These are phyloP conservation scores for Casuarina glauca DNA, from an alignment of 306 rosid genomes.

Conservation along the genomic window DNA sequence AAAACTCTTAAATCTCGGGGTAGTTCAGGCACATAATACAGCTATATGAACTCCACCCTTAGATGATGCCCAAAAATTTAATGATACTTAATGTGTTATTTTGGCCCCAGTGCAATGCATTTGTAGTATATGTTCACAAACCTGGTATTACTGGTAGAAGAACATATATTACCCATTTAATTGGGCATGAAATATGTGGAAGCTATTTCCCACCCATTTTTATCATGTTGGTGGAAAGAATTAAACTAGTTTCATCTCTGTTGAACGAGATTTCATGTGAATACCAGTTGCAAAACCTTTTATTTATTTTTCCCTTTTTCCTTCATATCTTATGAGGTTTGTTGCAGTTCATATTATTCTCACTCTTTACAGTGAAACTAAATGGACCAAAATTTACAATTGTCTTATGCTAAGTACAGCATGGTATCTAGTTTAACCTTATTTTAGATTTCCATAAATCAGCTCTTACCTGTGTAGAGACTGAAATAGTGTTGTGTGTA, in stretches of 20 bases:
- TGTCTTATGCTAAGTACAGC: not conserved
- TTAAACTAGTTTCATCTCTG: not conserved
- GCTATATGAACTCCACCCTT: not conserved
- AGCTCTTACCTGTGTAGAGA: not conserved
- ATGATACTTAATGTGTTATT: not conserved
- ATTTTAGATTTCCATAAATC: not conserved
- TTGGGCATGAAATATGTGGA: not conserved
- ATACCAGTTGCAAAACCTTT: not conserved
- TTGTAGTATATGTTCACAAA: not conserved
- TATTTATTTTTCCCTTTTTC: not conserved
- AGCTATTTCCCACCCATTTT: not conserved
- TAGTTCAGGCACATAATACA: not conserved
- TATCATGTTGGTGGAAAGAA: not conserved
- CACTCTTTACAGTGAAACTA: not conserved
- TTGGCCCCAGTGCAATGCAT: not conserved
- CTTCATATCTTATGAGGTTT: not conserved
- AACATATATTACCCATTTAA: not conserved
- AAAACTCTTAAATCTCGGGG: not conserved
- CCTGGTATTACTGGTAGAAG: not conserved
- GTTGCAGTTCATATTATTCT: not conserved
- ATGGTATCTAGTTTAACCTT: not conserved
- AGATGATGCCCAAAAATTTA: not conserved
- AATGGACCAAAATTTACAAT: not conserved
- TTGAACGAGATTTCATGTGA: not conserved
- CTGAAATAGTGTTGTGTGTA: constrained; percentile 13